Percentiles rank a stretch among this genome's conserved stretches.
These are phyloP conservation scores for Metarhizium brunneum DNA, from an alignment of 2,329 filamentous ascomycete species.

Conservation along the genomic window DNA sequence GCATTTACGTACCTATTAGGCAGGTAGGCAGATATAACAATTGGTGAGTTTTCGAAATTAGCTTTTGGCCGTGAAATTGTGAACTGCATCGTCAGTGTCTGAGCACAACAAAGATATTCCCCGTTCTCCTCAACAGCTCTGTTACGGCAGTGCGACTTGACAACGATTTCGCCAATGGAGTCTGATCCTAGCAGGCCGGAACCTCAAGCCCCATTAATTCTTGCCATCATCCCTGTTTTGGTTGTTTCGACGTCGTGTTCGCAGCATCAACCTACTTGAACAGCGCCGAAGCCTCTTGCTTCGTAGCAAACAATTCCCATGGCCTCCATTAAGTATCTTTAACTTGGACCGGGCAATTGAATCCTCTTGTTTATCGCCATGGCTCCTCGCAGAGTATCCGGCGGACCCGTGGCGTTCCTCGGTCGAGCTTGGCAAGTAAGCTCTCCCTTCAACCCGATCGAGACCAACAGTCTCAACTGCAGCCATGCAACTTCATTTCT, in stretches of 20 bases:
- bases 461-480: neutral
- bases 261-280: neutral
- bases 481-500: neutral
- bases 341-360: neutral
- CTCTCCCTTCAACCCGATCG: neutral
- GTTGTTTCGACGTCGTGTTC: neutral
- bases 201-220: neutral
- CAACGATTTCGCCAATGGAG: too few species aligned
- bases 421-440: constrained; percentile 7
- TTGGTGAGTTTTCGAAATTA: too few species aligned
- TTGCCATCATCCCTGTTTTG: neutral
- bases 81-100: too few species aligned
- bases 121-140: too few species aligned
- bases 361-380: neutral
- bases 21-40: too few species aligned
- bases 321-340: neutral
- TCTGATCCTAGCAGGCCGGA: too few species aligned
- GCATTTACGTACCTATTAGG: too few species aligned
- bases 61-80: too few species aligned
- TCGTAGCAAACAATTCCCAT: neutral
- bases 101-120: too few species aligned
- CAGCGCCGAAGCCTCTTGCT: neutral
- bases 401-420: neutral
- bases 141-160: too few species aligned
- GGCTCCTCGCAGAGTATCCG: neutral